A percentile compares a stretch with the other conserved stretches of the same genome.
phyloP scores from a whole-genome alignment of 192 early-diverging fungal genomes.

The Backusella psychrophila region DNA sequence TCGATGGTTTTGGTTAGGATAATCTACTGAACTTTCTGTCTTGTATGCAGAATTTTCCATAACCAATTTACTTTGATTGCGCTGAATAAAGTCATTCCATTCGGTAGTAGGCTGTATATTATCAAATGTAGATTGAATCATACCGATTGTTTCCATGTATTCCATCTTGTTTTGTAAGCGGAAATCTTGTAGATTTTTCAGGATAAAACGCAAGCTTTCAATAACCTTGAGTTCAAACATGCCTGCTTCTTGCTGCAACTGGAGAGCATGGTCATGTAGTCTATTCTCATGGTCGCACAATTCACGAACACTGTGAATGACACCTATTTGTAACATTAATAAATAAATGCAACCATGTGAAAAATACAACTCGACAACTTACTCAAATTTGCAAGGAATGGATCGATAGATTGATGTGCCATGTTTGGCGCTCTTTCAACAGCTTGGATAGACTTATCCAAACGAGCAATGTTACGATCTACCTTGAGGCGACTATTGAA shows the following conservation, averaged over 20 bases:
- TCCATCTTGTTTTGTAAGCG: conserved; percentile 18
- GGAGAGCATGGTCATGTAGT: conserved; percentile 28
- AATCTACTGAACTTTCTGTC: conserved; percentile 26
- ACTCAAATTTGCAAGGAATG: conserved; percentile 21
- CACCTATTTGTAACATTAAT: not conserved
- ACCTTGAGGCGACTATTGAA: conserved; percentile 21
- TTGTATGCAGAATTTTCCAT: conserved; percentile 35
- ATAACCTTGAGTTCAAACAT: conserved; percentile 30
- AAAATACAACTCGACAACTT: conserved; percentile 1
- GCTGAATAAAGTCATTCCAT: conserved; percentile 41
- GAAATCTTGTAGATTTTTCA: conserved; percentile 23
- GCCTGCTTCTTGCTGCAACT: conserved; percentile 26
- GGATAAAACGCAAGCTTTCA: conserved; percentile 13
- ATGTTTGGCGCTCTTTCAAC: not conserved
- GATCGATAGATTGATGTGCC: conserved; percentile 10
- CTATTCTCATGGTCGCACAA: conserved; percentile 31
- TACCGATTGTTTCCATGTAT: conserved; percentile 16
- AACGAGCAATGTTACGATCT: conserved; percentile 4
- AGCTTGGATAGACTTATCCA: conserved; percentile 16
- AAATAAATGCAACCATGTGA: not conserved
- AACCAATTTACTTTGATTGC: conserved; percentile 37
- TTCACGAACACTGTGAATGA: conserved; percentile 12
- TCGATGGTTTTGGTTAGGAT: conserved; percentile 37
- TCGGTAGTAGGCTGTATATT: conserved; percentile 39
- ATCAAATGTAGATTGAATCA: conserved; percentile 24